Evolutionary conservation across 164 flowering plant genomes (phyloP).

Genomic region (Macadamia integrifolia): DNA sequence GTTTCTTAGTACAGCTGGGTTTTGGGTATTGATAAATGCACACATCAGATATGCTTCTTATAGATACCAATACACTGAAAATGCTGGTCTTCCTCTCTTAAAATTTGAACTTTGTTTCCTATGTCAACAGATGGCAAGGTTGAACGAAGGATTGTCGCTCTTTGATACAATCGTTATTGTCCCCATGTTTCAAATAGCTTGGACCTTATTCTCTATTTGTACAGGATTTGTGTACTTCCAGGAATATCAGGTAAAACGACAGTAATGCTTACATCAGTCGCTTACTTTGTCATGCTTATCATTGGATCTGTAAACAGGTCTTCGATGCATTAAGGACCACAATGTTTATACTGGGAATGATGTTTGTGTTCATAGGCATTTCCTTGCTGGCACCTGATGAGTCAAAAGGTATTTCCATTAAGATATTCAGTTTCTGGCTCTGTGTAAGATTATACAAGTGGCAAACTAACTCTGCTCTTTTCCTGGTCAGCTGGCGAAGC

Average conservation of each 20-base stretch:
- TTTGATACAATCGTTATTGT: constrained; percentile 95
- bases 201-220: constrained; percentile 98
- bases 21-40: constrained; percentile 45
- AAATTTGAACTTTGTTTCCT: constrained; percentile 12
- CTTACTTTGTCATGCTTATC: constrained; percentile 3
- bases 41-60: background rate
- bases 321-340: constrained; percentile 75
- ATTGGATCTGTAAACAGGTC: constrained; percentile 44
- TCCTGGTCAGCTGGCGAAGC: constrained; percentile 55
- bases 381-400: constrained; percentile 97
- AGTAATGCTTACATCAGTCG: constrained; percentile 6
- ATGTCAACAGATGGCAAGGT: constrained; percentile 78
- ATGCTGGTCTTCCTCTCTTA: background rate
- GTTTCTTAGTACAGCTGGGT: constrained; percentile 73
- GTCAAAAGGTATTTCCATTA: constrained; percentile 53
- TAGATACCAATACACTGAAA: background rate
- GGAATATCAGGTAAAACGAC: constrained; percentile 74
- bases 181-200: constrained; percentile 97
- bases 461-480: constrained; percentile 3
- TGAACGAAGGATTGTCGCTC: constrained; percentile 89
- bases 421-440: constrained; percentile 5
- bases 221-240: constrained; percentile 95
- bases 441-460: background rate
- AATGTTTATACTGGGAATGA: constrained; percentile 88
- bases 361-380: constrained; percentile 84